phyloP scores from a whole-genome alignment of 2,329 filamentous ascomycete species.

The Dactylellina sp. region DNA sequence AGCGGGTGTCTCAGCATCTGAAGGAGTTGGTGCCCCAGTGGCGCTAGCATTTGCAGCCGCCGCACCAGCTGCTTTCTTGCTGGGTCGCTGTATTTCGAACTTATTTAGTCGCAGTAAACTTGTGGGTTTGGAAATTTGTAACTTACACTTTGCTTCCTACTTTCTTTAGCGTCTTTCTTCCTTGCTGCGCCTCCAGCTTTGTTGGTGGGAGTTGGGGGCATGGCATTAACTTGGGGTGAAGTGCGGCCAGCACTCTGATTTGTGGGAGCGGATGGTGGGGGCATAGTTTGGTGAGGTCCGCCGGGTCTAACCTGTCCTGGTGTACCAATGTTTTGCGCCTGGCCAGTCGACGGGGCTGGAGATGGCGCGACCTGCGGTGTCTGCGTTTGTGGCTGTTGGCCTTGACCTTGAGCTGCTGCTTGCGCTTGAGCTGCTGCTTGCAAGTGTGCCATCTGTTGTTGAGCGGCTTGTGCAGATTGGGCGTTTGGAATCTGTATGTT shows the following conservation, averaged over 20 bases:
- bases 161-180: slow-evolving; percentile 78
- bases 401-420: slow-evolving; percentile 64
- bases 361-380: slow-evolving; percentile 63
- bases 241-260: slow-evolving; percentile 70
- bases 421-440: slow-evolving; percentile 64
- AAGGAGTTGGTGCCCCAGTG: slow-evolving; percentile 44
- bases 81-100: slow-evolving; percentile 65
- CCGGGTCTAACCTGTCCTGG: slow-evolving; percentile 73
- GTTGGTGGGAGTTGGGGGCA: slow-evolving; percentile 80
- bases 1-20: slow-evolving; percentile 46
- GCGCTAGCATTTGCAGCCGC: slow-evolving; percentile 41
- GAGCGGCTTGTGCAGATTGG: slow-evolving; percentile 63
- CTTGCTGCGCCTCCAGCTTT: slow-evolving; percentile 79
- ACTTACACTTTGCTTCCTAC: slow-evolving; percentile 71
- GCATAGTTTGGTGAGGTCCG: slow-evolving; percentile 78
- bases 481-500: slow-evolving; percentile 34
- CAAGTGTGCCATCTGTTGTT: slow-evolving; percentile 60
- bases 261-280: slow-evolving; percentile 73
- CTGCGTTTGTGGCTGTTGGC: slow-evolving; percentile 63
- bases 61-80: slow-evolving; percentile 74
- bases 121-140: slow-evolving; percentile 59
- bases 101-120: slow-evolving; percentile 55
- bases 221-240: slow-evolving; percentile 74
- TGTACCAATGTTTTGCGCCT: slow-evolving; percentile 62
- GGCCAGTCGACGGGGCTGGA: slow-evolving; percentile 63